Evolutionary conservation across 495 filamentous ascomycete genomes (phyloP).

Genomic region (Talaromyces borbonicus): DNA sequence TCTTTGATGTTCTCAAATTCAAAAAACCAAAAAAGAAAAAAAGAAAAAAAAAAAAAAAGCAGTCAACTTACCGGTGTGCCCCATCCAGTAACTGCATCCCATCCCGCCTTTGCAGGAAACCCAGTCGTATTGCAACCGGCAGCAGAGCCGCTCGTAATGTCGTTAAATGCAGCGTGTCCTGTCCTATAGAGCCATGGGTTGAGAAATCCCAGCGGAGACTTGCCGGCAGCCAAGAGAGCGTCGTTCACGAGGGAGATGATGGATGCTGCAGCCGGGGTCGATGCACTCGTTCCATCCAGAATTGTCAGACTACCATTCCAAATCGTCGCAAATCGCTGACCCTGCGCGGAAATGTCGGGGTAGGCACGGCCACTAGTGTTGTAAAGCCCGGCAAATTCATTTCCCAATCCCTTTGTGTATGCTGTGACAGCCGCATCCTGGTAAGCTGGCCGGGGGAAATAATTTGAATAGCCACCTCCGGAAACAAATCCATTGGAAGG

Average conservation of each 20-base stretch:
- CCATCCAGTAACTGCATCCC: neutral
- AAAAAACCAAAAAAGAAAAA: too few relatives aligned
- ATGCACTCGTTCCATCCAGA: slow-evolving; percentile 54
- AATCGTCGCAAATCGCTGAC: slow-evolving; percentile 40
- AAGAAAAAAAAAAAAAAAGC: neutral
- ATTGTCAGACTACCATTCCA: slow-evolving; percentile 32
- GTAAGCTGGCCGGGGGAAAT: slow-evolving; percentile 50
- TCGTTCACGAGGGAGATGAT: slow-evolving; percentile 62
- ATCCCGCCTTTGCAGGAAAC: slow-evolving; percentile 1
- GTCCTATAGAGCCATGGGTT: slow-evolving; percentile 64
- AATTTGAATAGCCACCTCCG: slow-evolving; percentile 60
- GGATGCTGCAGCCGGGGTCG: slow-evolving; percentile 51
- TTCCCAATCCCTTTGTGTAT: slow-evolving; percentile 45
- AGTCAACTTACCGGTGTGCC: neutral
- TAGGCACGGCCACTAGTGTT: slow-evolving; percentile 57
- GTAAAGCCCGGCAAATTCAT: slow-evolving; percentile 38
- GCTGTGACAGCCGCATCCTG: slow-evolving; percentile 46
- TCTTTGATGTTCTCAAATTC: neutral
- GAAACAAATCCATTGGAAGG: too few relatives aligned
- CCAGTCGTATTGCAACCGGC: slow-evolving; percentile 42
- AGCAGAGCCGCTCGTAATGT: slow-evolving; percentile 50
- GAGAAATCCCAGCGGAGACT: slow-evolving; percentile 56
- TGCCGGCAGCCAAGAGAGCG: slow-evolving; percentile 43
- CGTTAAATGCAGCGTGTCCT: slow-evolving; percentile 45
- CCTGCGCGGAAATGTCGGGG: slow-evolving; percentile 64